phyloP scores from a whole-genome alignment of 495 filamentous ascomycete genomes.

The Aspergillus diversus region DNA sequence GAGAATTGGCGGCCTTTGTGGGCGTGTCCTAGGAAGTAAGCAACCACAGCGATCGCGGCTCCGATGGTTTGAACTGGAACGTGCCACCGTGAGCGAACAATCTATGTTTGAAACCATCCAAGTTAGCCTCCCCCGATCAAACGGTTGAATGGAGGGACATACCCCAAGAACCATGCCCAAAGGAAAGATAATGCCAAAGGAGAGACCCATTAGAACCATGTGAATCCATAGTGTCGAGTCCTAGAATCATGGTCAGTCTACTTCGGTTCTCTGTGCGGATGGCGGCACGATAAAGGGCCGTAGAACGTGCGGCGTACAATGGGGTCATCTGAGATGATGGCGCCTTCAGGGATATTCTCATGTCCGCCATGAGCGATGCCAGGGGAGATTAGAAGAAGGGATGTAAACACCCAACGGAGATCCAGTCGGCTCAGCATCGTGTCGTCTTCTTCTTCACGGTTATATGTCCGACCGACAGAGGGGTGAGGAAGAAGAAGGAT shows the following conservation, averaged over 20 bases:
- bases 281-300: not conserved
- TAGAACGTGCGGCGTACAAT: slow-evolving; percentile 57
- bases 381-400: slow-evolving; percentile 37
- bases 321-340: slow-evolving; percentile 76
- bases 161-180: slow-evolving; percentile 95
- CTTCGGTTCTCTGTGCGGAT: not conserved
- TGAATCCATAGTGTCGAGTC: slow-evolving; percentile 90
- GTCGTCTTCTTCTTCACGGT: slow-evolving; percentile 5
- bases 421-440: slow-evolving; percentile 22
- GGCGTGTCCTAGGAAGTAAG: slow-evolving; percentile 87
- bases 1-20: slow-evolving; percentile 89
- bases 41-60: slow-evolving; percentile 73
- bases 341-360: slow-evolving; percentile 73
- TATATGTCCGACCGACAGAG: slow-evolving; percentile 4
- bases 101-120: slow-evolving; percentile 51
- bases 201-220: slow-evolving; percentile 83
- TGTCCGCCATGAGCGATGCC: slow-evolving; percentile 74
- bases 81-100: slow-evolving; percentile 89
- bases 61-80: slow-evolving; percentile 84
- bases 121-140: slow-evolving; percentile 6
- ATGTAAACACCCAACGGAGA: slow-evolving; percentile 23
- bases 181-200: slow-evolving; percentile 92
- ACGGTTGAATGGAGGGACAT: slow-evolving; percentile 36
- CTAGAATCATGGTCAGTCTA: slow-evolving; percentile 40
- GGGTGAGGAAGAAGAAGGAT: slow-evolving; percentile 16